These are phyloP conservation scores for Nemania sp. DNA, from an alignment of 2,329 filamentous ascomycete genomes.

Conservation along the genomic window DNA sequence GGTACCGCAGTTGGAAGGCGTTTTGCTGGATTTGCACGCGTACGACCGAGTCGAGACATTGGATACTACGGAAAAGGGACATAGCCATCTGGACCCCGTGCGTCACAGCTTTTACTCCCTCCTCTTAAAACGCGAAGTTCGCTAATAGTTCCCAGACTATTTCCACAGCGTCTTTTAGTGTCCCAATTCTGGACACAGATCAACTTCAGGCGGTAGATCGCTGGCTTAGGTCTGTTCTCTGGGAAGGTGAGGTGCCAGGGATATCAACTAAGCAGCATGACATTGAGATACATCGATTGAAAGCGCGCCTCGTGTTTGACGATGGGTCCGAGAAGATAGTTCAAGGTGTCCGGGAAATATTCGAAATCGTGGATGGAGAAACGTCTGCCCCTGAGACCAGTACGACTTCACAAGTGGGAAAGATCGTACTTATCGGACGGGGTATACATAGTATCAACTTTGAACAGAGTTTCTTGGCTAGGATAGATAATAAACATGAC, in stretches of 20 bases:
- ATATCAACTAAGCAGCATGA: conserved; percentile 41
- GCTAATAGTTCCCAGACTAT: conserved; percentile 65
- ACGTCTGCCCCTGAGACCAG: conserved; percentile 30
- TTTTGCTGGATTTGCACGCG: conserved; percentile 87
- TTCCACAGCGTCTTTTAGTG: conserved; percentile 74
- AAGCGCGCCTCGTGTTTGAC: conserved; percentile 72
- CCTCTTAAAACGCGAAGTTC: not conserved
- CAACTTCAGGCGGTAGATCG: conserved; percentile 71
- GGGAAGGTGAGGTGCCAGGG: conserved; percentile 71
- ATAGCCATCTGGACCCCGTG: conserved; percentile 89
- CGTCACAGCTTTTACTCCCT: conserved; percentile 36
- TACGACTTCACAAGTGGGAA: conserved; percentile 47
- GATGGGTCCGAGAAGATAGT: conserved; percentile 74
- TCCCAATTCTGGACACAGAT: conserved; percentile 61
- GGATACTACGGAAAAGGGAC: conserved; percentile 74
- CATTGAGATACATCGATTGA: conserved; percentile 87
- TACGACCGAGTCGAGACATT: conserved; percentile 82
- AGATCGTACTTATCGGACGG: conserved; percentile 68
- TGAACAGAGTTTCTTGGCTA: conserved; percentile 45
- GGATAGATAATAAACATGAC: conserved; percentile 1
- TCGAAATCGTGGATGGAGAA: conserved; percentile 77
- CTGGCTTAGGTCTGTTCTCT: conserved; percentile 83
- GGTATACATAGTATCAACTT: conserved; percentile 58
- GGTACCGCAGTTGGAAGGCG: conserved; percentile 81
- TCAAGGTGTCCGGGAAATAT: conserved; percentile 91